Evolutionary conservation across 2,329 filamentous ascomycete species (phyloP).

Genomic region (Neonectria neomacrospora): DNA sequence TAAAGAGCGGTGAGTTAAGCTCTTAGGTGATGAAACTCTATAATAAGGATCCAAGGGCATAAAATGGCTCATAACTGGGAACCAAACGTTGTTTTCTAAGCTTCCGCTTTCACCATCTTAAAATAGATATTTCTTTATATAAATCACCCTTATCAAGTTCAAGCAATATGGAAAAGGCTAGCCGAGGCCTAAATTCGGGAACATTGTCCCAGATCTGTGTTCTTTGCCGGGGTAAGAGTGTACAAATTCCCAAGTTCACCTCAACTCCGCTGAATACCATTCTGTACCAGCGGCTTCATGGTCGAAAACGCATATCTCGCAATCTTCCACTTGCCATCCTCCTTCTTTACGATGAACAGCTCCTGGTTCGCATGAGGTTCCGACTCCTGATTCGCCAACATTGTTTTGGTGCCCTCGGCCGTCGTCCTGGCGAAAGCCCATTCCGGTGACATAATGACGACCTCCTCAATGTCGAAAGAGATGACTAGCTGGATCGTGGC

Average conservation of each 20-base stretch:
- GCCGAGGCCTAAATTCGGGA: too few species aligned
- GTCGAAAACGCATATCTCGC: conserved; percentile 39
- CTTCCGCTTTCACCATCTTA: too few species aligned
- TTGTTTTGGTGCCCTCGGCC: conserved; percentile 35
- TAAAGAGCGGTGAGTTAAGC: too few species aligned
- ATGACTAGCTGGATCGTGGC: conserved; percentile 30
- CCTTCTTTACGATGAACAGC: conserved; percentile 37
- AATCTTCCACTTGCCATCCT: conserved; percentile 33
- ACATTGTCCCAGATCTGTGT: too few species aligned
- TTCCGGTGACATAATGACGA: conserved; percentile 33
- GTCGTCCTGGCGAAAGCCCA: conserved; percentile 39
- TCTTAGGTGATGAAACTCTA: too few species aligned
- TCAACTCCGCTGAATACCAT: conserved; percentile 24
- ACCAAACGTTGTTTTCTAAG: too few species aligned
- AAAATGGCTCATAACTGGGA: too few species aligned
- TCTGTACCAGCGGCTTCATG: conserved; percentile 37
- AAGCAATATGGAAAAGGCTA: too few species aligned
- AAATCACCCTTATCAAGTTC: too few species aligned
- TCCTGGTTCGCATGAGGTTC: conserved; percentile 37
- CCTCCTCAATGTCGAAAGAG: conserved; percentile 28
- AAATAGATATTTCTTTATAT: too few species aligned
- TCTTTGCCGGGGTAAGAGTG: not conserved
- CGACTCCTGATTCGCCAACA: conserved; percentile 30
- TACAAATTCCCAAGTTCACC: not conserved
- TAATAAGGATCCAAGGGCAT: too few species aligned